Evolutionary conservation across 2,329 filamentous ascomycete genomes (phyloP).

Genomic region (Rutstroemia sp.): DNA sequence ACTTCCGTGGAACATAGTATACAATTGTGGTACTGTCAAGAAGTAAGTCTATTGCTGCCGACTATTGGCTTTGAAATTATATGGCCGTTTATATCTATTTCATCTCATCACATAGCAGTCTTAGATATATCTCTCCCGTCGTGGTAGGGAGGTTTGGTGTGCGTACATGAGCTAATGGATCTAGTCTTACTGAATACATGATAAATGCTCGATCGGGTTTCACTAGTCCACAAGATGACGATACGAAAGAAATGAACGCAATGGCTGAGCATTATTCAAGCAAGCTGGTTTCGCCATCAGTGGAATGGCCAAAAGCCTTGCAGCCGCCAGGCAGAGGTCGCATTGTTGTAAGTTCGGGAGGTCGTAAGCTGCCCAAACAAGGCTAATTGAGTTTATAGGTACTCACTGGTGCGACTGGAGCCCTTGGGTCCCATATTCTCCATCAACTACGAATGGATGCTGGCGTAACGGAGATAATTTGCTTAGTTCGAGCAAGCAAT

Average conservation of each 20-base stretch:
- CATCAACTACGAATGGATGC: constrained; percentile 25
- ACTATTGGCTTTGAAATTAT: neutral
- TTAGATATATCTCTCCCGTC: no score
- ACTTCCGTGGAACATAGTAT: constrained; percentile 50
- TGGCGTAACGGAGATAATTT: constrained; percentile 28
- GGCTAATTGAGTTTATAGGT: constrained; percentile 21
- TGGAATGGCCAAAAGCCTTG: no score
- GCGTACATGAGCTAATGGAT: neutral
- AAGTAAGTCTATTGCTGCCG: constrained; percentile 9
- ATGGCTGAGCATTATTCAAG: neutral
- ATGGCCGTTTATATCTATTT: no score
- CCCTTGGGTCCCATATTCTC: constrained; percentile 44
- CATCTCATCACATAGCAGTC: no score
- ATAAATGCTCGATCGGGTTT: neutral
- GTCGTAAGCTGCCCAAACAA: no score
- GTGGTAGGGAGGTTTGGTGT: no score
- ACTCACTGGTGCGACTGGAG: constrained; percentile 43
- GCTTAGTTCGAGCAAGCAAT: constrained; percentile 45
- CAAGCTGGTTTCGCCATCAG: neutral
- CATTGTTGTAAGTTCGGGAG: neutral
- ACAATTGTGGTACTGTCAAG: constrained; percentile 49
- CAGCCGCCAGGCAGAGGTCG: no score
- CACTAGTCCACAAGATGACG: neutral
- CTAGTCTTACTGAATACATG: constrained; percentile 1
- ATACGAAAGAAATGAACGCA: neutral